Base-by-base conservation (phyloP, 1,284 basidiomycete species). In the Vanrija pseudolonga region DNA sequence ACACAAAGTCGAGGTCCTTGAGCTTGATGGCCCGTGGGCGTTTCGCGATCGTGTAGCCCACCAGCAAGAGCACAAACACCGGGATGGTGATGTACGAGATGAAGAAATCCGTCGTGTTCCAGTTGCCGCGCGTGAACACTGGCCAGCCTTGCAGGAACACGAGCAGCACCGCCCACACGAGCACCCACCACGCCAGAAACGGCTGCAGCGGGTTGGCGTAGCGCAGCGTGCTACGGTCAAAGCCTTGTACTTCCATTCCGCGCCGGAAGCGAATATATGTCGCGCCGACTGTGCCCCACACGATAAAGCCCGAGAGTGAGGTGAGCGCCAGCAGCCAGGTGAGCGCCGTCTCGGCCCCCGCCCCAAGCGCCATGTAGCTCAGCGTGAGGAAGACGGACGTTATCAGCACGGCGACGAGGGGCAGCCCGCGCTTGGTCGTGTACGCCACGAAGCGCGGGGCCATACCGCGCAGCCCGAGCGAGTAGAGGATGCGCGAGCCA, bases 1-100 rank as follows among this genome's bases (percentile, higher is more conserved):
- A 32, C 32, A 32, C 32, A 54, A 94, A 89, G 75, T 93, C 90
- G 84, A 94, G 89, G 23, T 90, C 82, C n/a, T 78, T 65, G 7
- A 83, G 64, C 43, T 67, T 76, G 36, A 53, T 20, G 28, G 41
- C 36, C 28, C 36, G 41, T 7, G 54, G 50, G 20, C 47, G 45
- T 15, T 48, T 42, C 22, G 43, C 20, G 49, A 57, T 3, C 32
- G 24, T 22, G 28, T 40, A 55, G 3, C 55, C 55, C 12, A 14
- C 32, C 32, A 32, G 11, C 12, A 46, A 47, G 0, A 51, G 1
- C 20, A 42, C 9, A 44, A 59, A 57, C 12, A 62, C n/a, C 6
- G 61, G 58, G 17, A 62, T 14, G 44, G 46, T 62, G 48, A 62
- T 53, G 45, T 47, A 47, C 11, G 45, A 20, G 12, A 36, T 20